Base-by-base conservation (phyloP, 1,284 basidiomycete genomes). In the Trametes hirsuta region DNA sequence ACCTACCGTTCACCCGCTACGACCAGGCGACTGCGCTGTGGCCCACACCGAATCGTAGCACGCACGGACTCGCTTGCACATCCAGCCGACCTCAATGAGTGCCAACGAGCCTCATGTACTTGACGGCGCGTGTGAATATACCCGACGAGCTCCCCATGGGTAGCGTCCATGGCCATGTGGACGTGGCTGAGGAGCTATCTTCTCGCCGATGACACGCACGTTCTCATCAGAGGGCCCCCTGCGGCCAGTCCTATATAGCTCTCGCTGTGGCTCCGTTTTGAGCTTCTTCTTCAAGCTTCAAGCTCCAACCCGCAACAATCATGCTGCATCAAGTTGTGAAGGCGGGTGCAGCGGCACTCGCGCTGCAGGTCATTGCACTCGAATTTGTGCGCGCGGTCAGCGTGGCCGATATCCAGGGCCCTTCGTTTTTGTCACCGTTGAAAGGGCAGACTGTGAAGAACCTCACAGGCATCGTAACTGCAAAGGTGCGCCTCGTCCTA, bases 361-460 rank as follows among this genome's bases (percentile, higher is more conserved):
- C 57, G 42, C 47, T 63, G 47, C 50, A 53, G n/a, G 41, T 53
- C 14, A 21, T 14, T 5, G 40, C 25, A 6, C 22, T 34, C 24
- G 25, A 30, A 30, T 21, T 48, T 5, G 63, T 37, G 14, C 39
- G 51, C 24, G 65, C 64, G 4, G 64, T 66, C 35, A 62, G 35
- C 47, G 73, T 84, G 25, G 73, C 81, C 25, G 82, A 84, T 44
- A 83, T 85, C 37, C 83, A 87, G 71, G 85, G 85, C 11, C 62
- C 71, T 21, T 71, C 79, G 3, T 87, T 78, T 64, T 69, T 72
- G 55, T 85, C 83, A 15, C 80, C 85, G 40, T 72, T 81, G 34
- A 69, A 61, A 37, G 81, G 82, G 0, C 75, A 85, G 65, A 75
- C 71, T 12, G 81, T 87, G n/a, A 66, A 72, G 15, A 79, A 80